Conservation (phyloP, 2,329 filamentous ascomycete species). For the Pleochaeta shiraiana region DNA sequence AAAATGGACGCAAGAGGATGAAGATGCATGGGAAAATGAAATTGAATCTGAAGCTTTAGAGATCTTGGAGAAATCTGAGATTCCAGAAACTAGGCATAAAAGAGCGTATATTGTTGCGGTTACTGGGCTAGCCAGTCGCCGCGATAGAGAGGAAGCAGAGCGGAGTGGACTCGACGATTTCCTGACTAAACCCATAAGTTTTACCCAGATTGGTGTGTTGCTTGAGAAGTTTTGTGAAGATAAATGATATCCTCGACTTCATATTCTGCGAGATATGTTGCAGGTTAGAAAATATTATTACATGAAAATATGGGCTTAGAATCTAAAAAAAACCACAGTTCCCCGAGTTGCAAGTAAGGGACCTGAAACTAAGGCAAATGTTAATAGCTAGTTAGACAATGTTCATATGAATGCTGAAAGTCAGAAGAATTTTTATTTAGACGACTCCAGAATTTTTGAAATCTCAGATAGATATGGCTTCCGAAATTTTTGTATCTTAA, state of each 20-base stretch:
- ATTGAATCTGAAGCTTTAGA: neutral
- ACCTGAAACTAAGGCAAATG: too few relatives aligned
- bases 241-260: neutral
- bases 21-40: neutral
- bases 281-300: too few relatives aligned
- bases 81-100: neutral
- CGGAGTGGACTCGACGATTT: slow-evolving; percentile 32
- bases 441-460: too few relatives aligned
- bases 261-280: too few relatives aligned
- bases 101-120: slow-evolving; percentile 27
- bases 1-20: neutral
- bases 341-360: too few relatives aligned
- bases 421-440: too few relatives aligned
- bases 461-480: too few relatives aligned
- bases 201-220: slow-evolving; percentile 10
- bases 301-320: too few relatives aligned
- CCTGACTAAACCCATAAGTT: slow-evolving; percentile 27
- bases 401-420: too few relatives aligned
- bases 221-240: slow-evolving; percentile 5
- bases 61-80: neutral
- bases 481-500: too few relatives aligned
- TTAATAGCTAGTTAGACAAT: too few relatives aligned
- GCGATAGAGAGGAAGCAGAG: slow-evolving; percentile 26
- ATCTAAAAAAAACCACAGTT: too few relatives aligned
- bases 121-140: slow-evolving; percentile 27